phyloP scores from a whole-genome alignment of 371 early-diverging fungal species.

The Lichtheimia ornata region DNA sequence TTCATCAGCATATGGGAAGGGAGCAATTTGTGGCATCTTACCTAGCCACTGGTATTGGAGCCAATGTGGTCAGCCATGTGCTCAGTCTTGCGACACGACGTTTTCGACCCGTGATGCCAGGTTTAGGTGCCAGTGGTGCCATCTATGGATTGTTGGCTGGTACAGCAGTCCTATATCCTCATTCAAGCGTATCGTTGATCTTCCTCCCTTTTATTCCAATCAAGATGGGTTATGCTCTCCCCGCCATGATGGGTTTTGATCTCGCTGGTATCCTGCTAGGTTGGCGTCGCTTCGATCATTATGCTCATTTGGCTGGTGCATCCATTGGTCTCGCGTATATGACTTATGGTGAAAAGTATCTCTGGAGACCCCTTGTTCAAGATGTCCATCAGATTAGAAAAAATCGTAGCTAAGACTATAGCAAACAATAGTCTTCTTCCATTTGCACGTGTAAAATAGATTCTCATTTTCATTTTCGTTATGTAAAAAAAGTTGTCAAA shows the following conservation, averaged over 20 bases:
- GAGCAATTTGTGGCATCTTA: constrained; percentile 84
- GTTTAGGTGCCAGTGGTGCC: constrained; percentile 81
- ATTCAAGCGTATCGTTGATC: constrained; percentile 62
- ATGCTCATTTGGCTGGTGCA: constrained; percentile 74
- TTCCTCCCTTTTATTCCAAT: constrained; percentile 77
- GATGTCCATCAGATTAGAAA: constrained; percentile 26
- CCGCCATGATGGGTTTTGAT: constrained; percentile 61
- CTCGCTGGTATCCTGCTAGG: constrained; percentile 57
- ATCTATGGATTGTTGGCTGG: constrained; percentile 68
- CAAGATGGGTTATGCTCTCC: constrained; percentile 49
- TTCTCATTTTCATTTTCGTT: constrained; percentile 14
- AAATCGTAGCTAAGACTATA: neutral
- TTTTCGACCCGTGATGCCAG: constrained; percentile 55
- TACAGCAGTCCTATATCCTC: constrained; percentile 60
- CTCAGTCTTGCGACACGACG: constrained; percentile 47
- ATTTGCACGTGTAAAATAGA: neutral
- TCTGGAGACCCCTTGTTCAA: constrained; percentile 52
- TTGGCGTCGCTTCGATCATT: constrained; percentile 70
- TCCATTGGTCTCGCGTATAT: constrained; percentile 52
- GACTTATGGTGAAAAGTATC: constrained; percentile 46
- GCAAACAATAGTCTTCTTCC: neutral
- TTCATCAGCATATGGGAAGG: constrained; percentile 49
- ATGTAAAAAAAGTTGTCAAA: constrained; percentile 3
- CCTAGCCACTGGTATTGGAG: constrained; percentile 60
- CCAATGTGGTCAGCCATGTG: constrained; percentile 67